Evolutionary conservation across 768 basidiomycete species (phyloP), one percentile per base, ranked within the genome.

Genomic region (Tulasnella sp.): DNA sequence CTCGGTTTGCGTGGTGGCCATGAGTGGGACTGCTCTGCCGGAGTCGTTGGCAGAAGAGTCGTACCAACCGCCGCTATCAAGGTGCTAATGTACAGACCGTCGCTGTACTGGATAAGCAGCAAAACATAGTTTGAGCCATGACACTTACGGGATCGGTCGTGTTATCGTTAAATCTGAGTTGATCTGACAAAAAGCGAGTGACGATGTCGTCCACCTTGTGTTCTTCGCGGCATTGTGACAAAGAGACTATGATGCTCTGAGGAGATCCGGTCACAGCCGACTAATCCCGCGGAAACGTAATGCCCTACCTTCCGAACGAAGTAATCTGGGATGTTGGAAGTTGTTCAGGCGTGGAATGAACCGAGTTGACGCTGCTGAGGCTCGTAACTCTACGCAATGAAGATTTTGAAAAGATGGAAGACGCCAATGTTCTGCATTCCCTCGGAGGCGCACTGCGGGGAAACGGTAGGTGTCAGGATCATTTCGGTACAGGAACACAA

Each of bases 331-430:
- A 97, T 81, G 76, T 97, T 93, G 71, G 79, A 98, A 98, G 76
- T 97, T 90, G 78, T 98, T 98, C 17, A 95, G 93, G 76, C 92
- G 89, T 1, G 95, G 95, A n/a, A 95, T 91, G 79, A 92, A 95
- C 44, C 88, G 90, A 78, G 94, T 91, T 7, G 83, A 19, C 83
- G 80, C 75, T 94, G 91, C 78, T 92, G 89, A 0, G 92, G 91
- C 26, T 95, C 92, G 78, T 95, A 96, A 75, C 90, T 96, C 77
- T 95, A 89, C 29, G 90, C 87, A 62, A 95, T 83, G 80, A 95
- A 97, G 32, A 98, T 84, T 80, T 98, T 99, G 84, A 97, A 92
- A 37, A 99, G 86, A 79, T 96, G 93, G 81, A 98, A 98, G 32
- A 96, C 84, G 11, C 96, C 96, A 73, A 98, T 82, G 78, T 92